A percentile compares a stretch with the other conserved stretches of the same genome.
Conservation (phyloP, 2,329 filamentous ascomycete genomes). For the Colletotrichum siamense region DNA sequence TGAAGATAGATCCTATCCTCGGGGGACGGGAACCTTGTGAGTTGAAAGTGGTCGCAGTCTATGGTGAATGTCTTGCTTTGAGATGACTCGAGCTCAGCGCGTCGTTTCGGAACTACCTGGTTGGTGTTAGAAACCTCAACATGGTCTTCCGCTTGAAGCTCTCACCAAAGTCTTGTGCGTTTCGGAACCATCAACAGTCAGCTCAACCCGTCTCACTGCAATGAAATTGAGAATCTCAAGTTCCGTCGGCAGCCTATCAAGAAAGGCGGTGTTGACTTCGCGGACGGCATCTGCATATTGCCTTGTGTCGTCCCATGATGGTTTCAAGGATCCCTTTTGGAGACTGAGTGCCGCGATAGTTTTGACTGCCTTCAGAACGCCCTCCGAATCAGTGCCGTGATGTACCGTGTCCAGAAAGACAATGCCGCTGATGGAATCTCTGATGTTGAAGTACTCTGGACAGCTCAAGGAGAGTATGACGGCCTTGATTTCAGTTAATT, state of each 20-base stretch:
- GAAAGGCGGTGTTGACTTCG: constrained; percentile 21
- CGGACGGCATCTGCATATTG: constrained; percentile 25
- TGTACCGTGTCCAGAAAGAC: constrained; percentile 30
- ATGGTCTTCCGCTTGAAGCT: no score
- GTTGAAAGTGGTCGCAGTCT: constrained; percentile 24
- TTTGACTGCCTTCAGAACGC: constrained; percentile 24
- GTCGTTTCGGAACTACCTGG: background rate
- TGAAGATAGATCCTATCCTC: constrained; percentile 21
- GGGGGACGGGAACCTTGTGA: constrained; percentile 22
- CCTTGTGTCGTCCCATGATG: constrained; percentile 20
- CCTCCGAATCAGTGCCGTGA: constrained; percentile 23
- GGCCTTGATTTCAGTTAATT: background rate
- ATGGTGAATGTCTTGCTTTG: background rate
- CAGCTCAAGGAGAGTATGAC: background rate
- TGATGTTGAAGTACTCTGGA: constrained; percentile 7
- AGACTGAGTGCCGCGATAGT: constrained; percentile 15
- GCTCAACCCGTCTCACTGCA: background rate
- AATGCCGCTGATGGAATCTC: constrained; percentile 18
- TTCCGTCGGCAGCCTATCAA: background rate
- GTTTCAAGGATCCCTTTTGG: background rate
- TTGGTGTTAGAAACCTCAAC: background rate
- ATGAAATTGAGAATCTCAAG: constrained; percentile 4
- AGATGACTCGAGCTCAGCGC: background rate
- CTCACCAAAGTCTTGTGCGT: background rate
- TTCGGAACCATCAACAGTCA: background rate